Evolutionary conservation across 2,329 filamentous ascomycete species (phyloP), one percentile per base, ranked within the genome.

Genomic region (Zymoseptoria tritici): DNA sequence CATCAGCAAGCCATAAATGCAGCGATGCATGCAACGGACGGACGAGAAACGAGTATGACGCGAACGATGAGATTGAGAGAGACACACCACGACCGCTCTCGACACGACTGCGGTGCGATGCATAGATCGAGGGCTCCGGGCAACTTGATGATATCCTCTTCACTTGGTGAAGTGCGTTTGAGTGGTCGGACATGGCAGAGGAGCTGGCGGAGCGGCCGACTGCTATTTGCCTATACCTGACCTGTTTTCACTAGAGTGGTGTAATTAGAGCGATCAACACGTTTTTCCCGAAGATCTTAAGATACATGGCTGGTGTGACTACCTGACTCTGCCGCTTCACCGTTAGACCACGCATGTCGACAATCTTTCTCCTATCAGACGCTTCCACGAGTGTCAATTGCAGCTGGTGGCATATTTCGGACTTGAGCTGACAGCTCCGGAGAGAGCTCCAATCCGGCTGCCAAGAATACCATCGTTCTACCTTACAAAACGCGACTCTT

Each of bases 1-100:
- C 49, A 62, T 69, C 56, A 57, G 62, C 57, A 74, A 74, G 69
- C 71, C 72, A 62, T 74, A 70, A 46, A 46, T 46, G 36, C 36
- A 46, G 36, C 13, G 36, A 62, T 74, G 69, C 13, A 46, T 46
- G 36, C 36, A n/a, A n/a, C 5, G 36, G 36, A n/a, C 13, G 36
- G 16, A 46, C 13, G 36, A 46, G 36, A 46, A 6, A 46, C 5
- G 36, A 46, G 36, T 46, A 46, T n/a, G 16, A 11, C 36, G 36
- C 36, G 13, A 46, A 11, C 36, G 36, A n/a, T n/a, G 36, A 46
- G 13, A n/a, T 16, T 6, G 13, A 46, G 1, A 46, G 13, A 13
- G 9, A 46, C 36, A 42, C 36, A n/a, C 36, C 36, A 46, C 36
- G 16, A 46, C 36, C 36, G 36, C 16, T 46, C 13, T n/a, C 13